Conservation (phyloP, 2,329 filamentous ascomycete species). For the Huntiella bhutanensis region DNA sequence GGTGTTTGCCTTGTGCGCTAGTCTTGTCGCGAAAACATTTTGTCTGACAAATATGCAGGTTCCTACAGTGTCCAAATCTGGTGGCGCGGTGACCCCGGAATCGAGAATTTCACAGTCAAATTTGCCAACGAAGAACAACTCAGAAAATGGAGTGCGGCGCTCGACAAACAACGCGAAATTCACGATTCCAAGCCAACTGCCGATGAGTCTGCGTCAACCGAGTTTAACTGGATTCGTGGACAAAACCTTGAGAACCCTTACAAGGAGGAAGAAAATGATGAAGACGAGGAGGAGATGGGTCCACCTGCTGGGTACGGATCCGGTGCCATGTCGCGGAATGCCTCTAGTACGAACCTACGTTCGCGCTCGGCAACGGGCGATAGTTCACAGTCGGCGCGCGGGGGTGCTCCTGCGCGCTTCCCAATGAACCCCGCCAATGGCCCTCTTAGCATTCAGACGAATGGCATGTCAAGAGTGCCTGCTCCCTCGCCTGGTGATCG, state of each 20-base stretch:
- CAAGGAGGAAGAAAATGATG: constrained; percentile 43
- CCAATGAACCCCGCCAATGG: constrained; percentile 40
- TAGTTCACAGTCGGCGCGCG: constrained; percentile 38
- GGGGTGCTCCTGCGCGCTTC: constrained; percentile 50
- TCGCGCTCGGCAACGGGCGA: constrained; percentile 60
- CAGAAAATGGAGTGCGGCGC: constrained; percentile 73
- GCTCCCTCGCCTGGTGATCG: constrained; percentile 36
- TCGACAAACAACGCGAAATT: constrained; percentile 57
- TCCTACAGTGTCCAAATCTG: constrained; percentile 94
- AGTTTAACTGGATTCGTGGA: constrained; percentile 63
- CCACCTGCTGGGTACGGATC: constrained; percentile 6
- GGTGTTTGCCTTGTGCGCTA: not conserved
- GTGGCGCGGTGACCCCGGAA: constrained; percentile 92
- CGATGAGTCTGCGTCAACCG: constrained; percentile 33
- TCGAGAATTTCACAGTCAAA: constrained; percentile 90
- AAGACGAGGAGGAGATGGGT: constrained; percentile 29
- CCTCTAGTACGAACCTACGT: constrained; percentile 56
- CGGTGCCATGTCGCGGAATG: constrained; percentile 37
- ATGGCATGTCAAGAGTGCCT: constrained; percentile 16
- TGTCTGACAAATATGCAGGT: constrained; percentile 28
- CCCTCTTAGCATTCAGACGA: constrained; percentile 51
- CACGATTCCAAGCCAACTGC: constrained; percentile 30
- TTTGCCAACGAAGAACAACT: constrained; percentile 82
- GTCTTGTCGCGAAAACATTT: constrained; percentile 15
- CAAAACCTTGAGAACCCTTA: constrained; percentile 72